These are phyloP conservation scores for Ilyonectria destructans DNA, from an alignment of 2,329 filamentous ascomycete genomes.

Conservation along the genomic window DNA sequence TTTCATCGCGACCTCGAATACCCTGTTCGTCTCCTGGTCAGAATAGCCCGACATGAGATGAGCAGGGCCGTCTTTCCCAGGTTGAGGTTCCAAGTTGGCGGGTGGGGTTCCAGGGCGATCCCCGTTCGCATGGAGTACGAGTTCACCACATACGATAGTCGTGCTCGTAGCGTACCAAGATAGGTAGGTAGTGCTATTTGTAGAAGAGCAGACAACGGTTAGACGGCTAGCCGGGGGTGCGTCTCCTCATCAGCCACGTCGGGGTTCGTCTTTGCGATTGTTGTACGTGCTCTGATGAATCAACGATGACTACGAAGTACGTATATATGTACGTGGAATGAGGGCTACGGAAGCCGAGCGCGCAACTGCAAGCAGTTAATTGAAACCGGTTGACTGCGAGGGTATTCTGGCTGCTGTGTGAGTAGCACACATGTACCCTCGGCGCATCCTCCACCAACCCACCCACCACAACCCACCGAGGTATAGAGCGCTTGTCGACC, in stretches of 20 bases:
- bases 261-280: neutral
- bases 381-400: neutral
- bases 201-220: conserved; percentile 1
- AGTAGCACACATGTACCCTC: conserved; percentile 8
- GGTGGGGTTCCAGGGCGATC: conserved; percentile 45
- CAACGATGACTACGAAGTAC: neutral
- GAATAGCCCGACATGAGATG: conserved; percentile 43
- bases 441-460: conserved; percentile 24
- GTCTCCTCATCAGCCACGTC: neutral
- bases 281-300: neutral
- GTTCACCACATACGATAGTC: conserved; percentile 3
- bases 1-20: conserved; percentile 34
- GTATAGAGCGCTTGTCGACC: conserved; percentile 14
- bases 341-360: neutral
- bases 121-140: conserved; percentile 32
- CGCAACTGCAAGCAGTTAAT: neutral
- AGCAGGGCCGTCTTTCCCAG: conserved; percentile 42
- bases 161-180: conserved; percentile 9
- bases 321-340: neutral
- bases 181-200: conserved; percentile 3
- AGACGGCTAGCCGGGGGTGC: conserved; percentile 6
- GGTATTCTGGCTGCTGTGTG: conserved; percentile 2
- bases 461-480: conserved; percentile 23
- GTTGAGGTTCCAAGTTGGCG: conserved; percentile 43
- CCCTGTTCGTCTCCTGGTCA: conserved; percentile 37